Conservation (phyloP, 176 grass and related monocot genomes). For the Avena eriantha region DNA sequence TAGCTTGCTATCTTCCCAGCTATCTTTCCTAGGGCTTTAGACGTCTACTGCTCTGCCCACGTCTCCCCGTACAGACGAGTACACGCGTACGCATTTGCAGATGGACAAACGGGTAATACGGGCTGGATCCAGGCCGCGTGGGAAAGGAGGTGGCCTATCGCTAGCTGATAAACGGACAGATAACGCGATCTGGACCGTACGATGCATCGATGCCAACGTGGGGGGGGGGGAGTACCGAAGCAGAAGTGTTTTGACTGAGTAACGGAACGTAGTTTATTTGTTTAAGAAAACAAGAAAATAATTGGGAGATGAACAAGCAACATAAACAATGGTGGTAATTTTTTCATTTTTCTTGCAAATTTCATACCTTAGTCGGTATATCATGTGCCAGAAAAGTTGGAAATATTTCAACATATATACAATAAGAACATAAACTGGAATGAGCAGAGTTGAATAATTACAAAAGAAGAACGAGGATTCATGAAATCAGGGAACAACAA, state of each 20-base stretch:
- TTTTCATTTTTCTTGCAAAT: neutral
- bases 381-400: neutral
- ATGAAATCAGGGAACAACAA: slow-evolving; percentile 11
- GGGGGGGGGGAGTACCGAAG: too few relatives aligned
- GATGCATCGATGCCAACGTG: too few relatives aligned
- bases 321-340: neutral
- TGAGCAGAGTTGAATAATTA: neutral
- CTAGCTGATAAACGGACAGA: too few relatives aligned
- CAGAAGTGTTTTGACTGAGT: slow-evolving; percentile 69
- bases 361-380: neutral
- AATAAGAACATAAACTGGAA: neutral
- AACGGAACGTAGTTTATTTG: neutral
- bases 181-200: too few relatives aligned
- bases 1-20: too few relatives aligned
- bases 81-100: too few relatives aligned
- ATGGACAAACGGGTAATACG: too few relatives aligned
- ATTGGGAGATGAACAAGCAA: neutral
- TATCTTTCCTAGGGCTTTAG: too few relatives aligned
- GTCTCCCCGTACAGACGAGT: too few relatives aligned
- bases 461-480: neutral
- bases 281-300: neutral
- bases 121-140: too few relatives aligned
- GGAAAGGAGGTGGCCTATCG: too few relatives aligned
- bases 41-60: too few relatives aligned
- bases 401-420: neutral